phyloP scores from a whole-genome alignment of 768 basidiomycete genomes.

The Leccinum disarticulatum region DNA sequence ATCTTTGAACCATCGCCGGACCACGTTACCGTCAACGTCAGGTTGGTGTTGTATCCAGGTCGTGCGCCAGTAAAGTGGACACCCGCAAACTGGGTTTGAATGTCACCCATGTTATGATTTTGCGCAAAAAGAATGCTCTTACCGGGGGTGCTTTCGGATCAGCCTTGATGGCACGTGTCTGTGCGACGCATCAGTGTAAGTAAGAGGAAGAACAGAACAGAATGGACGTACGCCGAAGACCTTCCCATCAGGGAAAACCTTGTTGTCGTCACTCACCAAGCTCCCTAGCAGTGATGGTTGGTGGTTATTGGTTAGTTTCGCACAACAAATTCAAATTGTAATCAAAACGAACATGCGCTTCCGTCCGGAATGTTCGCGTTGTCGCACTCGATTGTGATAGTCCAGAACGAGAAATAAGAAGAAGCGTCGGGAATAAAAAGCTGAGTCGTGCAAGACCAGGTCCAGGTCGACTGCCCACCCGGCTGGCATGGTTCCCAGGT shows the following conservation, averaged over 20 bases:
- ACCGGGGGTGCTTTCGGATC: no score
- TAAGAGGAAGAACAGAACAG: not conserved
- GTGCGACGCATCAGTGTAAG: not conserved
- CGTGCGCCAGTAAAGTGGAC: conserved; percentile 1
- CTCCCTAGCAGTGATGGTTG: not conserved
- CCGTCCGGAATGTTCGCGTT: conserved; percentile 1
- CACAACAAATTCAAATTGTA: not conserved
- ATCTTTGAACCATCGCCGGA: not conserved
- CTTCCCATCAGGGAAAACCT: conserved; percentile 4
- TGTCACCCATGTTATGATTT: not conserved
- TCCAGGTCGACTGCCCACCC: not conserved
- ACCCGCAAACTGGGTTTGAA: not conserved
- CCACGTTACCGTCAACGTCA: not conserved
- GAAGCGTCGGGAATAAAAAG: not conserved
- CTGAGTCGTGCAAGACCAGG: not conserved
- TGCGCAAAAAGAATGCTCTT: not conserved
- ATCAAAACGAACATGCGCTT: conserved; percentile 2
- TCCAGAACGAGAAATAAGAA: conserved; percentile 3
- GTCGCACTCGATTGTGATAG: conserved; percentile 11
- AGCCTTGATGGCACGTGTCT: not conserved
- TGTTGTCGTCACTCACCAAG: conserved; percentile 3
- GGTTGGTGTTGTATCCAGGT: not conserved
- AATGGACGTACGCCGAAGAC: conserved; percentile 4
- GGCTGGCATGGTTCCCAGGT: not conserved
- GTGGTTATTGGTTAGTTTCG: not conserved